Evolutionary conservation across 2,329 filamentous ascomycete species (phyloP).

Genomic region (Aotearoamyces nothofagi): DNA sequence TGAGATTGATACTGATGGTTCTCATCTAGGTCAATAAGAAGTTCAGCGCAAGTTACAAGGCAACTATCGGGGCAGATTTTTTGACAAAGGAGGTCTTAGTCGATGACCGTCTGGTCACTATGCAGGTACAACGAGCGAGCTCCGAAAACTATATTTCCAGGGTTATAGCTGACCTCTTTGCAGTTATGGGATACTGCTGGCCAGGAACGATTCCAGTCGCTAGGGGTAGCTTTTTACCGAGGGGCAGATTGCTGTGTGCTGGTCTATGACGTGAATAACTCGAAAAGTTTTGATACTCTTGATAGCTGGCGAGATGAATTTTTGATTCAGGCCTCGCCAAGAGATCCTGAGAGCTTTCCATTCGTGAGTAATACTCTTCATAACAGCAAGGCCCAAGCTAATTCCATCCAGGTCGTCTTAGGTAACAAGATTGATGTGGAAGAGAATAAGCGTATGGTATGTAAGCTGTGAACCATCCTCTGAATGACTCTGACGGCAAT

Average conservation of each 20-base stretch:
- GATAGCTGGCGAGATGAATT: conserved; percentile 99
- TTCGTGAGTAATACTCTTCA: conserved; percentile 70
- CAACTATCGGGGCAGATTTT: conserved; percentile 97
- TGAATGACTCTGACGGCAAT: too few species aligned
- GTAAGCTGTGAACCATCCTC: too few species aligned
- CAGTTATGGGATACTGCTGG: conserved; percentile 97
- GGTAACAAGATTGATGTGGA: conserved; percentile 99
- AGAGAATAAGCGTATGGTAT: conserved; percentile 85
- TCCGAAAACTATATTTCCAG: too few species aligned
- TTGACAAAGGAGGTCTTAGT: conserved; percentile 95
- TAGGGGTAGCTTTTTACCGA: conserved; percentile 94
- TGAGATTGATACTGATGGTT: too few species aligned
- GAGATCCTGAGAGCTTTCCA: conserved; percentile 93
- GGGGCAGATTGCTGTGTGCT: conserved; percentile 96
- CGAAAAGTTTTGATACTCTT: conserved; percentile 96
- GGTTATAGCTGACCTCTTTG: conserved; percentile 9
- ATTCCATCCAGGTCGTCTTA: conserved; percentile 84
- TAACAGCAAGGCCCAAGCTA: too few species aligned
- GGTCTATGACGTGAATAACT: conserved; percentile 97
- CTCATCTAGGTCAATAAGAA: conserved; percentile 97
- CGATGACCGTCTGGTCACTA: conserved; percentile 92
- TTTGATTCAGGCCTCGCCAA: conserved; percentile 87
- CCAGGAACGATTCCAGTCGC: conserved; percentile 92
- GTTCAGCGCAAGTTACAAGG: conserved; percentile 99
- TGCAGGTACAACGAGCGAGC: conserved; percentile 55